phyloP scores from a whole-genome alignment of 345 rosid species.

The Psidium guajava region DNA sequence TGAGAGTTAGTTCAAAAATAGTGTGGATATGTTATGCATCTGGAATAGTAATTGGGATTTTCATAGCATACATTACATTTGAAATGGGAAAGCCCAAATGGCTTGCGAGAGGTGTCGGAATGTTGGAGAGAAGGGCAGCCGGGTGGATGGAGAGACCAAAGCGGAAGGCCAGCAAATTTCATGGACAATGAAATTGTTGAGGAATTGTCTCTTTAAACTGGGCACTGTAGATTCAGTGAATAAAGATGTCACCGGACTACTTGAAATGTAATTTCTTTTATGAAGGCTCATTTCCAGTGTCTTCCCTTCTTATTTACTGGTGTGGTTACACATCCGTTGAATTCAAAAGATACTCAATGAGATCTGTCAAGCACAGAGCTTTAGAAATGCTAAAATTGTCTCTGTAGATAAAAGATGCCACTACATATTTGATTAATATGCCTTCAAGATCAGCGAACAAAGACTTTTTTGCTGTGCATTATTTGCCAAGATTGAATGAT shows the following conservation, averaged over 20 bases:
- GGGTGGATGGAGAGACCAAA: not conserved
- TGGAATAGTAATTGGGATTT: not conserved
- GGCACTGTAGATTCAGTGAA: not conserved
- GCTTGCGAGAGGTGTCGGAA: not conserved
- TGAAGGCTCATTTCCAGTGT: not conserved
- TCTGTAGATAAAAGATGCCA: not conserved
- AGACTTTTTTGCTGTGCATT: not conserved
- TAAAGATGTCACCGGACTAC: rapidly evolving
- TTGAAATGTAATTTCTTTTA: not conserved
- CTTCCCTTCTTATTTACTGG: not conserved
- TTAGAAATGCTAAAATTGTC: not conserved
- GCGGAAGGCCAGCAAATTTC: not conserved
- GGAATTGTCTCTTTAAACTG: not conserved
- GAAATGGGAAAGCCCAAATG: not conserved
- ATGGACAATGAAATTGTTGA: not conserved
- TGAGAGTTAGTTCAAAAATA: no score
- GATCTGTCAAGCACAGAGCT: not conserved
- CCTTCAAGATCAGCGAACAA: not conserved
- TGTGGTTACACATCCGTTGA: not conserved
- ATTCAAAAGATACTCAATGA: not conserved
- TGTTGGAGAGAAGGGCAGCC: not conserved
- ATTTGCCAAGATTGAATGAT: not conserved
- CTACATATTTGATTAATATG: not conserved
- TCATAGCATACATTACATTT: not conserved
- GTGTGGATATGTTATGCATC: no score